Conservation (phyloP, 441 rosid species). For the Mallotus japonicus region DNA sequence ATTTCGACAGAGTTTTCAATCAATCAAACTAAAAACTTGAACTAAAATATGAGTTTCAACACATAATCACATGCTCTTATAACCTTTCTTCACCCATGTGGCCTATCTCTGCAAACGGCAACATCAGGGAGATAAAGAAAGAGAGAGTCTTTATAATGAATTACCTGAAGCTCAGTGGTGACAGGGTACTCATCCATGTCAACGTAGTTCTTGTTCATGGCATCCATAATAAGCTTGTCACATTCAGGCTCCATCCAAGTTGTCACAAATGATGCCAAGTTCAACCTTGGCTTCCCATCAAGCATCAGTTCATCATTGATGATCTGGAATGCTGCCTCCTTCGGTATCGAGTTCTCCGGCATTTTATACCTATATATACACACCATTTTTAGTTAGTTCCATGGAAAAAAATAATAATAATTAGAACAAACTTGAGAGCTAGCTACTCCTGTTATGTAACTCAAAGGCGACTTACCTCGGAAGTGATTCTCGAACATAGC, state of each 20-base stretch:
- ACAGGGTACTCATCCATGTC: slow-evolving; percentile 97
- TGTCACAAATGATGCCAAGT: slow-evolving; percentile 82
- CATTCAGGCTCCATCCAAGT: slow-evolving; percentile 99
- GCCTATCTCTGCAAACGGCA: too few species aligned
- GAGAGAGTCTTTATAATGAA: background rate
- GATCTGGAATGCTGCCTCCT: slow-evolving; percentile 71
- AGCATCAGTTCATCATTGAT: slow-evolving; percentile 73
- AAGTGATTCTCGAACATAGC: slow-evolving; percentile 73
- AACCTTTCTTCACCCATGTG: too few species aligned
- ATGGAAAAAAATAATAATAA: too few species aligned
- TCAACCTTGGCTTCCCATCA: slow-evolving; percentile 67
- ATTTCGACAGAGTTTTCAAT: background rate
- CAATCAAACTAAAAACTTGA: background rate
- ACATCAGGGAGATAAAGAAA: background rate
- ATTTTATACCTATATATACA: slow-evolving; percentile 42
- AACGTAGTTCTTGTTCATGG: slow-evolving; percentile 85
- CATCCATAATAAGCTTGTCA: slow-evolving; percentile 82
- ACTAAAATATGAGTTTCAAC: background rate
- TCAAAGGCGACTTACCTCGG: slow-evolving; percentile 45
- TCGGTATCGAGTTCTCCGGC: slow-evolving; percentile 57
- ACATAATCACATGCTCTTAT: too few species aligned
- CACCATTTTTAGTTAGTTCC: background rate
- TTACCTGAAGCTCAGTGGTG: slow-evolving; percentile 85
- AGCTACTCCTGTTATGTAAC: too few species aligned
- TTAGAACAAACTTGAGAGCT: too few species aligned